Conservation (phyloP, 2,329 filamentous ascomycete species). For the Neurospora sp. region DNA sequence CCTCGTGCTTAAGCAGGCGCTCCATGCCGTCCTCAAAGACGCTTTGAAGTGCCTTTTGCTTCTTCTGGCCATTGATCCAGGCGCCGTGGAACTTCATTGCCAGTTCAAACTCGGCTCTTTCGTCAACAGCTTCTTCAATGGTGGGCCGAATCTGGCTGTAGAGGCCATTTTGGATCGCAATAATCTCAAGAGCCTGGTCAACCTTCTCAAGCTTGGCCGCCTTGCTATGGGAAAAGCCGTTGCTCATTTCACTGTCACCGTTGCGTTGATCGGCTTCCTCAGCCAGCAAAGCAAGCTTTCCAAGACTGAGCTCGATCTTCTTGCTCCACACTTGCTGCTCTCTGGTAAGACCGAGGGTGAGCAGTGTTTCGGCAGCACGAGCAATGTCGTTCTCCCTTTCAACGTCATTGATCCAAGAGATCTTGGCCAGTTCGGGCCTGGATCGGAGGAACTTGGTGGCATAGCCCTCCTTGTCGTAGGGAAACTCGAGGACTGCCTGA, state of each 20-base stretch:
- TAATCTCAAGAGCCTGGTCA: conserved; percentile 55
- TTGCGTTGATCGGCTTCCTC: conserved; percentile 30
- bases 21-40: conserved; percentile 63
- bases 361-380: conserved; percentile 60
- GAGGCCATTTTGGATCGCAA: conserved; percentile 70
- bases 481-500: conserved; percentile 59
- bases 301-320: conserved; percentile 82
- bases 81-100: conserved; percentile 58
- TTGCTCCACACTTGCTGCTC: conserved; percentile 85
- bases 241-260: conserved; percentile 14
- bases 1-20: conserved; percentile 60
- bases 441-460: conserved; percentile 72
- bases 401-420: conserved; percentile 94
- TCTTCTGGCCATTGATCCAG: conserved; percentile 35
- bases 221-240: conserved; percentile 15
- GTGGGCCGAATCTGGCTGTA: conserved; percentile 61
- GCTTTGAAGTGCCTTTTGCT: conserved; percentile 55
- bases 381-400: conserved; percentile 64
- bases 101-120: conserved; percentile 65
- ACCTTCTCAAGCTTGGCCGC: conserved; percentile 38
- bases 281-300: conserved; percentile 70
- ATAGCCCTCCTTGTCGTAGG: conserved; percentile 56
- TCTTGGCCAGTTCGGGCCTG: conserved; percentile 59
- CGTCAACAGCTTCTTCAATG: conserved; percentile 65
- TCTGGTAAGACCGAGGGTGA: conserved; percentile 56